phyloP scores from a whole-genome alignment of 2,329 filamentous ascomycete genomes.

The Calycina herbarum region DNA sequence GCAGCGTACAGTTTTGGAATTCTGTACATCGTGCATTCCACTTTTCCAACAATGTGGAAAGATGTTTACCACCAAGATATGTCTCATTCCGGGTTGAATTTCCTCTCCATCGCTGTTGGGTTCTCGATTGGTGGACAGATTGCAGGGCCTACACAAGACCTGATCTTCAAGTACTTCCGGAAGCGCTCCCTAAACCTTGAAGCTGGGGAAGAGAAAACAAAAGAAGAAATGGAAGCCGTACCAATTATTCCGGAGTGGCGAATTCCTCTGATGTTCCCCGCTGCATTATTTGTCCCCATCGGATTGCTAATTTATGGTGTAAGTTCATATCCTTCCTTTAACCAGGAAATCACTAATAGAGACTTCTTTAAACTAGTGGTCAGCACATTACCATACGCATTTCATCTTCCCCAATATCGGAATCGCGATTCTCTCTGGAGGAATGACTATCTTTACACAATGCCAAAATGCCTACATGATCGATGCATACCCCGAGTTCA shows the following conservation, averaged over 20 bases:
- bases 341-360: too few species aligned
- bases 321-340: background rate
- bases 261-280: constrained; percentile 54
- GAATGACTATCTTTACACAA: constrained; percentile 36
- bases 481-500: constrained; percentile 43
- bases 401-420: constrained; percentile 59
- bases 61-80: constrained; percentile 52
- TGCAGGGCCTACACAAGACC: constrained; percentile 27
- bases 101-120: constrained; percentile 49
- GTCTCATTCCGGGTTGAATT: constrained; percentile 56
- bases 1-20: constrained; percentile 51
- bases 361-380: constrained; percentile 41
- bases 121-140: constrained; percentile 26
- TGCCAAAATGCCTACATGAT: constrained; percentile 49
- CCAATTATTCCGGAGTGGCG: constrained; percentile 54
- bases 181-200: background rate
- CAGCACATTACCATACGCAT: constrained; percentile 47
- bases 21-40: constrained; percentile 55
- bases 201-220: constrained; percentile 21
- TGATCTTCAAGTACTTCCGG: constrained; percentile 11
- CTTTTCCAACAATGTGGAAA: constrained; percentile 58
- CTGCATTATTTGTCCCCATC: constrained; percentile 44
- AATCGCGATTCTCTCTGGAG: constrained; percentile 49
- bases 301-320: constrained; percentile 55
- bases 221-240: background rate